Conservation (phyloP, 345 rosid species). For the Populus alba region DNA sequence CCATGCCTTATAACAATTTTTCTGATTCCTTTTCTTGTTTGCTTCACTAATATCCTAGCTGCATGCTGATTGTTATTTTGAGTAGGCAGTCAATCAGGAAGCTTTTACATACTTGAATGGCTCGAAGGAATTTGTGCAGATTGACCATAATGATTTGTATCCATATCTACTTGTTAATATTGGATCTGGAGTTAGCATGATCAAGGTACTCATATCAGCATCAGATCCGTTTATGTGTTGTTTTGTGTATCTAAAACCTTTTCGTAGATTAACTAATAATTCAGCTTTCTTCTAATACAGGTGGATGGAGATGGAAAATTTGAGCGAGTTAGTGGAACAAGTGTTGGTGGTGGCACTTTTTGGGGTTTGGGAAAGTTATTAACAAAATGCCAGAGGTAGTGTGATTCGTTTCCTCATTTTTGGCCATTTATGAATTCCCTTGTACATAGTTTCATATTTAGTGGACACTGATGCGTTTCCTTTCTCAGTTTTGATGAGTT, state of each 20-base stretch:
- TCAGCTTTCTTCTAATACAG: constrained; percentile 13
- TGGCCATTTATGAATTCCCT: not conserved
- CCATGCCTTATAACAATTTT: not conserved
- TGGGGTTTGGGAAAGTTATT: constrained; percentile 96
- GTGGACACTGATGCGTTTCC: not conserved
- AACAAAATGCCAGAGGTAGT: constrained; percentile 89
- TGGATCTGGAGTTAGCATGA: constrained; percentile 99
- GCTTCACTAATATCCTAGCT: constrained; percentile 1
- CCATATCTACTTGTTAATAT: constrained; percentile 97
- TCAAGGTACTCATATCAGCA: constrained; percentile 57
- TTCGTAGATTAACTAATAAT: constrained; percentile 15
- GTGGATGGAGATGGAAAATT: constrained; percentile 98
- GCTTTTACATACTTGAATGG: constrained; percentile 97
- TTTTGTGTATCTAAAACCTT: constrained; percentile 1
- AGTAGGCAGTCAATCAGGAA: constrained; percentile 98
- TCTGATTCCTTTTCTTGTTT: not conserved
- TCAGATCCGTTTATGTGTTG: constrained; percentile 9
- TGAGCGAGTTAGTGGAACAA: constrained; percentile 94
- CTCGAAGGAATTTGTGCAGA: constrained; percentile 90
- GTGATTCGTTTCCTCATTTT: constrained; percentile 9
- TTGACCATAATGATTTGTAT: constrained; percentile 79
- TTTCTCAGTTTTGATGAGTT: constrained; percentile 81
- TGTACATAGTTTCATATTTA: not conserved
- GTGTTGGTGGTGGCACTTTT: constrained; percentile 97
- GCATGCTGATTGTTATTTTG: constrained; percentile 25